These are phyloP conservation scores for Luvunga scandens DNA, from an alignment of 345 rosid species.

Conservation along the genomic window DNA sequence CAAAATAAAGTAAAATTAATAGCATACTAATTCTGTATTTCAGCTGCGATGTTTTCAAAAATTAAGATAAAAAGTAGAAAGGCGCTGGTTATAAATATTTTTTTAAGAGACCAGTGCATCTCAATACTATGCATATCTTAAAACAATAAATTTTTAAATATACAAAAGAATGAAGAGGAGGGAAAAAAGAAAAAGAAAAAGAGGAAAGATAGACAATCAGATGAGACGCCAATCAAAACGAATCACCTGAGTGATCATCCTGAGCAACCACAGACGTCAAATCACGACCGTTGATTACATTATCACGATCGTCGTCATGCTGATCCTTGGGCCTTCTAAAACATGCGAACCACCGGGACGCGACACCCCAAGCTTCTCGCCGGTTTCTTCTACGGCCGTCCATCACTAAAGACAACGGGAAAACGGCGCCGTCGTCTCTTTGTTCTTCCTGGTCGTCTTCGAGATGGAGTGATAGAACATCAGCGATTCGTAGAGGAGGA, in stretches of 20 bases:
- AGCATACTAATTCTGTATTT: too few relatives aligned
- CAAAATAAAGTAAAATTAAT: too few relatives aligned
- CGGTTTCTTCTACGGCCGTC: background rate
- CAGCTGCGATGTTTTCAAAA: rapidly evolving
- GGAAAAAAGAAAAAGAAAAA: background rate
- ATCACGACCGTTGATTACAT: slow-evolving; percentile 7
- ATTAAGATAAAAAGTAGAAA: too few relatives aligned
- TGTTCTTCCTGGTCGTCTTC: background rate
- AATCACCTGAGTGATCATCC: slow-evolving; percentile 15
- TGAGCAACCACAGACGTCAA: background rate
- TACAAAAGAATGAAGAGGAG: background rate
- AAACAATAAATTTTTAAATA: too few relatives aligned
- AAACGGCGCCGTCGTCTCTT: background rate
- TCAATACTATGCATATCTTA: too few relatives aligned
- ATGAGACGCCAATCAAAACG: background rate
- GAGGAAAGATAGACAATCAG: background rate
- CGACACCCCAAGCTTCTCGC: slow-evolving; percentile 5
- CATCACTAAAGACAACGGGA: background rate
- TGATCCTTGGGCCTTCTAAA: slow-evolving; percentile 21
- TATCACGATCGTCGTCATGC: background rate
- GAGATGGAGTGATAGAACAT: slow-evolving; percentile 15
- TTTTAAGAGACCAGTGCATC: background rate
- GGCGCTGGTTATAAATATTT: too few relatives aligned
- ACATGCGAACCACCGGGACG: slow-evolving; percentile 23
- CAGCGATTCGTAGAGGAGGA: slow-evolving; percentile 30